Conservation (phyloP, 768 basidiomycete species). For the Tricholoma matsutake region DNA sequence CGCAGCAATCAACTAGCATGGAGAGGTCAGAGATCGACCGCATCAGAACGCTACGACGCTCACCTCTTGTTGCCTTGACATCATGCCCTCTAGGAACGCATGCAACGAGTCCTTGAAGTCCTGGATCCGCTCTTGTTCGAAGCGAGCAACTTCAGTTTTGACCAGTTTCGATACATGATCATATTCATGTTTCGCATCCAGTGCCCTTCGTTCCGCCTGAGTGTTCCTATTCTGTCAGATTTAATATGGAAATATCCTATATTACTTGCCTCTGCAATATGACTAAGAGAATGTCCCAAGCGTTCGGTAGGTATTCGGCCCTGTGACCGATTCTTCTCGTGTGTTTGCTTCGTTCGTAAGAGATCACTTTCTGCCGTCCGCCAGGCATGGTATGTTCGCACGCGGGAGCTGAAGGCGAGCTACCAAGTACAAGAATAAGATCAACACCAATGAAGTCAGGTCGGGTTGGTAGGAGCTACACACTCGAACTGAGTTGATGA, state of each 20-base stretch:
- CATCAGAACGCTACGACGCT: constrained; percentile 13
- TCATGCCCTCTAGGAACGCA: constrained; percentile 84
- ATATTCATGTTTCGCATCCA: constrained; percentile 85
- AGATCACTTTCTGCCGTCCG: constrained; percentile 77
- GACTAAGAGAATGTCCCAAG: constrained; percentile 66
- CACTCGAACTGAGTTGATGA: constrained; percentile 85
- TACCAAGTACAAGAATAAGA: constrained; percentile 24
- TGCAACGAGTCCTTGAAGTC: constrained; percentile 89
- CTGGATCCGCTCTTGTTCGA: constrained; percentile 90
- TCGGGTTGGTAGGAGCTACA: constrained; percentile 22
- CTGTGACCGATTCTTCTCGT: constrained; percentile 81
- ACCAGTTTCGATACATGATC: constrained; percentile 85
- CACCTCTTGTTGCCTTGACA: constrained; percentile 78
- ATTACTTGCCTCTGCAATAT: constrained; percentile 72
- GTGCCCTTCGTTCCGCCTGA: constrained; percentile 80
- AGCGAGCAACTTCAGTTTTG: constrained; percentile 85
- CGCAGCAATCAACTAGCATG: constrained; percentile 57
- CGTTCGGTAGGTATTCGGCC: constrained; percentile 71
- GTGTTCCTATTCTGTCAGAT: not conserved
- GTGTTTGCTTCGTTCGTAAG: constrained; percentile 64
- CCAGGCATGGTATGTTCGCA: constrained; percentile 80
- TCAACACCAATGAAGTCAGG: not conserved
- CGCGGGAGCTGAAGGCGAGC: constrained; percentile 86
- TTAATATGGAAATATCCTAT: not conserved
- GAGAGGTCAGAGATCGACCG: not conserved